Percentiles rank a stretch among this genome's conserved stretches.
phyloP scores from a whole-genome alignment of 2,329 filamentous ascomycete genomes.

The Colletotrichum sp. region DNA sequence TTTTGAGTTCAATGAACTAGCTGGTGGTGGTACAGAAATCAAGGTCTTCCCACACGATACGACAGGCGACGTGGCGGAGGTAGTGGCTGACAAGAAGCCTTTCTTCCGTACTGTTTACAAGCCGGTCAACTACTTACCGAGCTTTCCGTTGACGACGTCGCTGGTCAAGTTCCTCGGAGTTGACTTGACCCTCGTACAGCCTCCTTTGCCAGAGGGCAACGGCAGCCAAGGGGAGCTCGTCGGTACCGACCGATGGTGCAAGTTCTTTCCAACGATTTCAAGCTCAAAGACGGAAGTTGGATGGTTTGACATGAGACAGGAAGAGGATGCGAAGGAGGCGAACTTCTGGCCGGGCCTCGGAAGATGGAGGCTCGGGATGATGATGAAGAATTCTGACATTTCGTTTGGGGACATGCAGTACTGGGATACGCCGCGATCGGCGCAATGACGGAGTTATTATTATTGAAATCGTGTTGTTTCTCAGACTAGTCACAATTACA shows the following conservation, averaged over 20 bases:
- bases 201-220: constrained; percentile 48
- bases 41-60: constrained; percentile 51
- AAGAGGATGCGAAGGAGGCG: constrained; percentile 33
- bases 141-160: constrained; percentile 46
- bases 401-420: constrained; percentile 24
- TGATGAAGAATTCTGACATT: constrained; percentile 39
- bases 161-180: constrained; percentile 46
- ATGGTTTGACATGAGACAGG: constrained; percentile 52
- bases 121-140: constrained; percentile 43
- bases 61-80: constrained; percentile 31
- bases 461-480: not conserved
- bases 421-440: constrained; percentile 23
- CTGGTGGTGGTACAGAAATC: constrained; percentile 41
- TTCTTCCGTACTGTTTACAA: constrained; percentile 52
- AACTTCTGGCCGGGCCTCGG: constrained; percentile 54
- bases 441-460: not conserved
- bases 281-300: constrained; percentile 36
- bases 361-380: constrained; percentile 47
- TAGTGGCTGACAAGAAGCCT: constrained; percentile 35
- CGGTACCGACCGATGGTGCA: constrained; percentile 50
- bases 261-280: constrained; percentile 34
- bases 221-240: constrained; percentile 45
- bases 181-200: constrained; percentile 47
- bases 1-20: constrained; percentile 48
- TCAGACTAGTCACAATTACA: not conserved